These are phyloP conservation scores for Keithomyces neogunnii DNA, from an alignment of 2,329 filamentous ascomycete genomes.

Conservation along the genomic window DNA sequence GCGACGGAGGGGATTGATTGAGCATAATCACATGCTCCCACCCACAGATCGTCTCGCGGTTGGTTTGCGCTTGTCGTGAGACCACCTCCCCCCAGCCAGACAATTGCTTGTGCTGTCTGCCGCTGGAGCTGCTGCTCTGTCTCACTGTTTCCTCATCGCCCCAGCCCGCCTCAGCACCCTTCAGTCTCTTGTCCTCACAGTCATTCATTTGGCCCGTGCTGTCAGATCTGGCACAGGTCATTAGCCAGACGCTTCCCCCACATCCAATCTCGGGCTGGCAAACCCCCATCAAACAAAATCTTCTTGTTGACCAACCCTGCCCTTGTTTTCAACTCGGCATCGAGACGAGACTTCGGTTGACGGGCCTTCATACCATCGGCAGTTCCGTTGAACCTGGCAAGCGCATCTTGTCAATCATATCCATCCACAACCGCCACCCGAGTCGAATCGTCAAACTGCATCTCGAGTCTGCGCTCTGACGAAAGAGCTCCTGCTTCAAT, in stretches of 20 bases:
- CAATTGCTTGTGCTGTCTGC: background rate
- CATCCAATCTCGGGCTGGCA: background rate
- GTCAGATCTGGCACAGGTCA: background rate
- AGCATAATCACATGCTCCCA: slow-evolving; percentile 38
- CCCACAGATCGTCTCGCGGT: slow-evolving; percentile 10
- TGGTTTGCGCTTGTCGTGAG: slow-evolving; percentile 8
- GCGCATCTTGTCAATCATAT: too few relatives aligned
- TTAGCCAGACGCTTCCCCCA: too few relatives aligned
- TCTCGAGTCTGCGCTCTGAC: background rate
- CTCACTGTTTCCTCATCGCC: background rate
- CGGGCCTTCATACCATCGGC: background rate
- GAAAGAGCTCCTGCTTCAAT: slow-evolving; percentile 13
- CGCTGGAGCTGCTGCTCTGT: background rate
- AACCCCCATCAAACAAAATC: background rate
- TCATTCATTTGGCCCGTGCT: background rate
- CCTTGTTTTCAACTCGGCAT: background rate
- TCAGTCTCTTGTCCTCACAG: background rate
- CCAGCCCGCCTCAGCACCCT: background rate
- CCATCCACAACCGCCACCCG: too few relatives aligned
- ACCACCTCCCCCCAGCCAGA: slow-evolving; percentile 11
- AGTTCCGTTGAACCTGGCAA: too few relatives aligned
- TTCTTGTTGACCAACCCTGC: background rate
- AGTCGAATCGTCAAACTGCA: background rate
- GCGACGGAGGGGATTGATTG: slow-evolving; percentile 19
- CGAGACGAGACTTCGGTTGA: background rate